Percentiles rank a stretch among this genome's conserved stretches.
Conservation (phyloP, 345 rosid genomes). For the Hirschfeldia incana region DNA sequence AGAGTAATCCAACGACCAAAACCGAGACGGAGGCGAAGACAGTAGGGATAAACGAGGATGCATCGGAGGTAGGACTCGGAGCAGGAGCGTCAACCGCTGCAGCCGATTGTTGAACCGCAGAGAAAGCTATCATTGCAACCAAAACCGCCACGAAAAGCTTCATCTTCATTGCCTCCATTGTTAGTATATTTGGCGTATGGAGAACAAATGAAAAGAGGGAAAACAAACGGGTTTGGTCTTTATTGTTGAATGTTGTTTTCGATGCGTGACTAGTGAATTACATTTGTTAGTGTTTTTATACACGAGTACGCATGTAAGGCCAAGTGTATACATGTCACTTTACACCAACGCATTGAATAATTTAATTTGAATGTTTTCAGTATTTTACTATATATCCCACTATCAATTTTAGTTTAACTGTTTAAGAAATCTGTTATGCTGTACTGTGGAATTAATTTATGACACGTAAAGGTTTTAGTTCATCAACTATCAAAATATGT, state of each 20-base stretch:
- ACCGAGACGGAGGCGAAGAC: conserved; percentile 24
- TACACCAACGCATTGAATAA: conserved; percentile 39
- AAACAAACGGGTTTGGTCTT: background rate
- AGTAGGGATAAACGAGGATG: conserved; percentile 34
- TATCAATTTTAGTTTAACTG: background rate
- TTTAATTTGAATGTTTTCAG: background rate
- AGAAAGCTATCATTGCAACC: conserved; percentile 33
- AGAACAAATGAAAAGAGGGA: conserved; percentile 25
- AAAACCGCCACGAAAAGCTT: conserved; percentile 38
- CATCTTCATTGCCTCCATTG: conserved; percentile 46
- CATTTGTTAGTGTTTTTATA: conserved; percentile 34
- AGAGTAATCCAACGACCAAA: conserved; percentile 35
- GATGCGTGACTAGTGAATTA: conserved; percentile 29
- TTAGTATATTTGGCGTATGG: conserved; percentile 3
- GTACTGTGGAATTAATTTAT: conserved; percentile 26
- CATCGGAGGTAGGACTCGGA: conserved; percentile 43
- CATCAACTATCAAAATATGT: conserved; percentile 19
- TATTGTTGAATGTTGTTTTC: conserved; percentile 8
- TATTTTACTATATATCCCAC: conserved; percentile 24
- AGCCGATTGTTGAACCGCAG: conserved; percentile 32
- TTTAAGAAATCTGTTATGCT: conserved; percentile 17
- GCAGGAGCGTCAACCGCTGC: conserved; percentile 43
- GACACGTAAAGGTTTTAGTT: conserved; percentile 35
- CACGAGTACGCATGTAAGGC: conserved; percentile 31
- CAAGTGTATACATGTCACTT: conserved; percentile 40